Conservation (phyloP, 208 protist species). For the Crithidia thermophila region DNA sequence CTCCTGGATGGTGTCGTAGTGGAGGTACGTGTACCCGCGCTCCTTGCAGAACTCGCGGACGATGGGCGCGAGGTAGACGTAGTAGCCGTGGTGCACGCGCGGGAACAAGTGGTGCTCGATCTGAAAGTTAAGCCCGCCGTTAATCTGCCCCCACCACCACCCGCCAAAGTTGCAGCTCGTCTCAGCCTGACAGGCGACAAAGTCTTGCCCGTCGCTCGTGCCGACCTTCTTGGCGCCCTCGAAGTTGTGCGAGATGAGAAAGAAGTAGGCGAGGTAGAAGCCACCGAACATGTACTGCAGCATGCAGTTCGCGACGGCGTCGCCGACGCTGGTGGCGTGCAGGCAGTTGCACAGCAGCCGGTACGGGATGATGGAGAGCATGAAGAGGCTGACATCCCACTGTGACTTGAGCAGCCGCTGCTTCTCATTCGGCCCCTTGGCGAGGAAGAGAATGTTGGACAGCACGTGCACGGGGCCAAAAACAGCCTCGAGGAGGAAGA, state of each 20-base stretch:
- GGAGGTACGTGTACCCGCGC: conserved; percentile 61
- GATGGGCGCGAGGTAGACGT: conserved; percentile 70
- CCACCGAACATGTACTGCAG: conserved; percentile 74
- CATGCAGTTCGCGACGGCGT: conserved; percentile 45
- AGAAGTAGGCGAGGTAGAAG: conserved; percentile 86
- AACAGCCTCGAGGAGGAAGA: conserved; percentile 65
- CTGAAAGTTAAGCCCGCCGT: conserved; percentile 89
- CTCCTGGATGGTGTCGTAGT: conserved; percentile 75
- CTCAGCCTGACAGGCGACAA: conserved; percentile 68
- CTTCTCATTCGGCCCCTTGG: conserved; percentile 58
- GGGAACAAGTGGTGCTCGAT: conserved; percentile 93
- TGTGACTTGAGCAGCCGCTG: conserved; percentile 52
- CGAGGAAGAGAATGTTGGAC: conserved; percentile 62
- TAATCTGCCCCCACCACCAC: conserved; percentile 77
- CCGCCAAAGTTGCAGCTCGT: conserved; percentile 80
- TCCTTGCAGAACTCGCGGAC: conserved; percentile 70
- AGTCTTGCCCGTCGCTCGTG: conserved; percentile 54
- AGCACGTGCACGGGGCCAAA: conserved; percentile 76
- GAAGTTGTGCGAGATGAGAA: conserved; percentile 87
- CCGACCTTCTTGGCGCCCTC: conserved; percentile 66
- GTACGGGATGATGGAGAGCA: conserved; percentile 64
- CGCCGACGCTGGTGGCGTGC: conserved; percentile 49
- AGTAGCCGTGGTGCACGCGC: conserved; percentile 83
- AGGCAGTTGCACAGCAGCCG: conserved; percentile 60
- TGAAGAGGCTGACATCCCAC: conserved; percentile 56